A percentile compares a stretch with the other conserved stretches of the same genome.
Conservation (phyloP, 177 flowering plant genomes). For the Vitis hybrid region DNA sequence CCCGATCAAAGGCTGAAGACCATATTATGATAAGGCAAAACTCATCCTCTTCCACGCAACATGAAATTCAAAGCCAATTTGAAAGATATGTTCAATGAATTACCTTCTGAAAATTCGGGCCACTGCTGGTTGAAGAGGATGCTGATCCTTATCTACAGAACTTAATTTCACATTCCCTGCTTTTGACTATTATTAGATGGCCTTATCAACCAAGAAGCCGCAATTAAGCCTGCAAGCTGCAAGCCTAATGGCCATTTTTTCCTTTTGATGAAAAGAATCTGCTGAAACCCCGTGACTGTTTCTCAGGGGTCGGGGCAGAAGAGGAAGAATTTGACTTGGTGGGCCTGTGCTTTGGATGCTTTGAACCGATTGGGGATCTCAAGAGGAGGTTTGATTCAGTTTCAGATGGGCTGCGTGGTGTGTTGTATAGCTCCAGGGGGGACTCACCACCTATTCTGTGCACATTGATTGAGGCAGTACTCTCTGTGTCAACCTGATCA, state of each 20-base stretch:
- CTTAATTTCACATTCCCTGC: conserved; percentile 1
- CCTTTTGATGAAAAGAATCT: conserved; percentile 81
- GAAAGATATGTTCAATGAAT: not conserved
- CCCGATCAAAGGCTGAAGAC: not conserved
- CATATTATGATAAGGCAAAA: not conserved
- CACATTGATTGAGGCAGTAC: conserved; percentile 24
- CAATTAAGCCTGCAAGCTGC: conserved; percentile 9
- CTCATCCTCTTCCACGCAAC: not conserved
- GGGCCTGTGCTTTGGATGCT: conserved; percentile 51
- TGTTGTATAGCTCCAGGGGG: conserved; percentile 35
- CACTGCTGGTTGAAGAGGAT: not conserved
- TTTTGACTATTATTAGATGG: conserved; percentile 1
- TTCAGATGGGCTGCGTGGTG: conserved; percentile 50
- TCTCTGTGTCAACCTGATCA: conserved; percentile 48
- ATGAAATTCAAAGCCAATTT: not conserved
- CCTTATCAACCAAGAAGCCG: not conserved
- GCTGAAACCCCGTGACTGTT: conserved; percentile 65
- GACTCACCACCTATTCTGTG: conserved; percentile 52
- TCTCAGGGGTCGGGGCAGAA: conserved; percentile 58
- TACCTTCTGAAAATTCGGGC: too few relatives aligned
- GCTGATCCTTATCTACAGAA: not conserved
- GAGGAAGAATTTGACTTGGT: conserved; percentile 71
- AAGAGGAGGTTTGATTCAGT: conserved; percentile 36
- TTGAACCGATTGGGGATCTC: conserved; percentile 60
- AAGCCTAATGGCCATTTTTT: conserved; percentile 39